These are phyloP conservation scores for Hypoxylon trugodes DNA, from an alignment of 495 filamentous ascomycete species.

Conservation along the genomic window DNA sequence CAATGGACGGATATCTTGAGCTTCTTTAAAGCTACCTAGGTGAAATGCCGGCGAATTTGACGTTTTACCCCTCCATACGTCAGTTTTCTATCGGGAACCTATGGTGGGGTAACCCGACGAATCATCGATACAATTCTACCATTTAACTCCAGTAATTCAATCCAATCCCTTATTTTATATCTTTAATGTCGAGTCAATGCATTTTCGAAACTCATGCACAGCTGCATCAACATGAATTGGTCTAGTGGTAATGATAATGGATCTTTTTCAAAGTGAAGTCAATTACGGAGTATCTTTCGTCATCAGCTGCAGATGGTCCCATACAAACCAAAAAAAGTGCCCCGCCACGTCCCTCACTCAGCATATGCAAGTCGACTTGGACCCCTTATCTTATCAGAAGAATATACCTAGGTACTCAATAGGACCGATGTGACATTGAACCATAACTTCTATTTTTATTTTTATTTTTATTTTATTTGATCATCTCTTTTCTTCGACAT, in stretches of 20 bases:
- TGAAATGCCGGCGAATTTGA: constrained; percentile 21
- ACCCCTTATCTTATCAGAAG: constrained; percentile 31
- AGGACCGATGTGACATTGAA: background rate
- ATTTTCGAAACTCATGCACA: too few species aligned
- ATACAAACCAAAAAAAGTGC: constrained; percentile 4
- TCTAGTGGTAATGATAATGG: background rate
- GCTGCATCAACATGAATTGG: background rate
- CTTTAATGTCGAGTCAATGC: too few species aligned
- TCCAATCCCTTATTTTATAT: too few species aligned
- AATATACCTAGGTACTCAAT: background rate
- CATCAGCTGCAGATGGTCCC: constrained; percentile 12
- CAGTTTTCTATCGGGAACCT: constrained; percentile 14
- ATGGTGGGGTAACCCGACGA: constrained; percentile 34
- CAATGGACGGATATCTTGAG: constrained; percentile 1
- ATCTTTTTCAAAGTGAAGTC: constrained; percentile 3
- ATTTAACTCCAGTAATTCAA: too few species aligned
- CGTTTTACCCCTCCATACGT: constrained; percentile 25
- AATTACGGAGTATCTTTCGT: constrained; percentile 32
- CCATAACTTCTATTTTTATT: background rate
- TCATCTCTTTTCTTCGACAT: background rate
- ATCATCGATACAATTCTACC: too few species aligned
- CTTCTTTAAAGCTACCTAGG: constrained; percentile 5
- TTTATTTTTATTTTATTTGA: too few species aligned
- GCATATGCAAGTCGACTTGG: constrained; percentile 1
- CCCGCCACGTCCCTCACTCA: constrained; percentile 21